Evolutionary conservation across 2,329 filamentous ascomycete genomes (phyloP), one percentile per base, ranked within the genome.

Genomic region (Talaromyces islandicus): DNA sequence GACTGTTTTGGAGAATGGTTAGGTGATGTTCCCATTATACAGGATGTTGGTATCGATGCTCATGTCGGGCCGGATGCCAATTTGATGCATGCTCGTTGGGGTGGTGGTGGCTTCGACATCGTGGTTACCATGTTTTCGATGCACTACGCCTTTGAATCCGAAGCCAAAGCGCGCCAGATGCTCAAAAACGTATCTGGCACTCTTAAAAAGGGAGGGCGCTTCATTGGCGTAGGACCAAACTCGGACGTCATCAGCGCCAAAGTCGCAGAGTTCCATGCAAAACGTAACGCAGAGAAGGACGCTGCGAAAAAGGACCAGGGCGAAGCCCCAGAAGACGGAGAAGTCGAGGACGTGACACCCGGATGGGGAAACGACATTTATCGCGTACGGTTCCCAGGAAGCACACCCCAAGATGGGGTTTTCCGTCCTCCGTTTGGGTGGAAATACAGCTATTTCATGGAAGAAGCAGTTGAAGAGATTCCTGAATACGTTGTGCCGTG

Each of bases 101-200:
- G 84, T 63, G 85, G 85, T 57, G 88, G 88, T 59, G 92, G 93
- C 4, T 99, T 97, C 68, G 94, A 99, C 72, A 90, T 97, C 48
- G 93, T 99, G 64, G 92, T 89, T 71, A 96, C 96, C 85, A 99
- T 99, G 94, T 99, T 99, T 75, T 95, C 92, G 69, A 94, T 99
- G 87, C 94, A 99, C 77, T 99, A 99, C 73, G 92, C 94, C 6
- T 99, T 97, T 67, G 94, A 97, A 78, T 91, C 82, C 57, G 93
- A 99, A 74, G 85, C 86, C 54, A 95, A 96, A 74, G 91, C 93
- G 2, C 86, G 91, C 51, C 90, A 86, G 64, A 97, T 99, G 94
- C 82, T 99, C 59, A 85, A 87, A 69, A 99, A 99, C 70, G 93
- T 99, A 3, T 88, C 94, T 0, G 90, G 92, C 0, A 85, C 90